Evolutionary conservation across 148 eudicot genomes (phyloP), one percentile per base, ranked within the genome.

Genomic region (Vaccinium macrocarpon): DNA sequence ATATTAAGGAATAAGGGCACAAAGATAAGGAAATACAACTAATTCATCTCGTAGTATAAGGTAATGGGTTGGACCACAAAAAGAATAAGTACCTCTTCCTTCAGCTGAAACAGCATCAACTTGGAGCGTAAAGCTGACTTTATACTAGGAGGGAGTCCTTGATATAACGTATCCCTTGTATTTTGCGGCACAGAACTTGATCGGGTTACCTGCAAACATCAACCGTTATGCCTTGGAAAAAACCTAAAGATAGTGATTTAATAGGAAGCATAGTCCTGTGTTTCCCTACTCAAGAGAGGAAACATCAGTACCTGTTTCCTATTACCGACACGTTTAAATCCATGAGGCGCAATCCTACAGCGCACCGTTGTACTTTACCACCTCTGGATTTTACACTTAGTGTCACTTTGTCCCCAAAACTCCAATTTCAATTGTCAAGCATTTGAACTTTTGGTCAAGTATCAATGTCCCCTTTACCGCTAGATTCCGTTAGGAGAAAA

Each of bases 101-200:
- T 92, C 3, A 88, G 86, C 66, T 93, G 92, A 90, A 92, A 93
- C 46, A 93, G 87, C 68, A 86, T 97, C 80, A 95, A 82, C 88
- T 89, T 97, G 62, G 94, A 84, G 82, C 99, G 92, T 78, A 97
- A 89, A 81, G 98, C 93, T 23, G 91, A 86, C 90, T 97, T 97
- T 64, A 97, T 84, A 80, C 83, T 84, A 32, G 99, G 99, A 70
- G 99, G 99, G 57, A 97, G 84, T 86, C 99, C 99, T 84, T 97
- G 99, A 86, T 97, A 97, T 84, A 97, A 84, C 83, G 97, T 86
- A 87, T 97, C 98, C 89, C 97, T 92, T 38, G 96, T 93, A 86
- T 90, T 97, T 78, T 94, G 95, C 23, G 99, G 99, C 38, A 97
- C 93, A 7, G 97, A 97, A 88, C 87, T 88, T 62, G 99, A 92